Evolutionary conservation across 2,329 filamentous ascomycete genomes (phyloP).

Genomic region (Penicillium brasilianum): DNA sequence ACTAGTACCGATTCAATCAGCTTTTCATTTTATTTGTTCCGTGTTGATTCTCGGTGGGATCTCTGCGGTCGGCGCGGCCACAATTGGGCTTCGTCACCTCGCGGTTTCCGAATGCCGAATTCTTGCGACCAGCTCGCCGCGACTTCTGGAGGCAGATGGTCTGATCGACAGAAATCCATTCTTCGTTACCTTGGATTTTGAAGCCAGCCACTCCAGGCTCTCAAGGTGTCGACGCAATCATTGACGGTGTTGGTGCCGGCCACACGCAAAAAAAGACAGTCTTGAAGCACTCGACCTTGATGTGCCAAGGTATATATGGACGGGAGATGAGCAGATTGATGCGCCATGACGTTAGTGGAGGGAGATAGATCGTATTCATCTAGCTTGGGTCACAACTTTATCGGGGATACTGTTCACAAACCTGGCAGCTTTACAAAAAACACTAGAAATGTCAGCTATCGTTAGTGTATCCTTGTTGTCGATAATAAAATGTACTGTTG

Average conservation of each 20-base stretch:
- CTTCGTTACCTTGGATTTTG: slow-evolving; percentile 1
- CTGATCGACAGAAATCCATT: slow-evolving; percentile 8
- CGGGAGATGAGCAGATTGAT: slow-evolving; percentile 29
- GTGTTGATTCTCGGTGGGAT: slow-evolving; percentile 46
- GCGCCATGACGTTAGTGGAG: slow-evolving; percentile 37
- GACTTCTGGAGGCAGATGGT: slow-evolving; percentile 9
- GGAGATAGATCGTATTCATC: slow-evolving; percentile 40
- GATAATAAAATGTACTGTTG: too few relatives aligned
- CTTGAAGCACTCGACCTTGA: slow-evolving; percentile 32
- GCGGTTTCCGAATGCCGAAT: slow-evolving; percentile 37
- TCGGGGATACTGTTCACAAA: too few relatives aligned
- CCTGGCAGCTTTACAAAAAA: too few relatives aligned
- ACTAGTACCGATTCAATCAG: neutral
- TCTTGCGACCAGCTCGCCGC: slow-evolving; percentile 39
- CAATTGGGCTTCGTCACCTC: slow-evolving; percentile 45
- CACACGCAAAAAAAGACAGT: slow-evolving; percentile 25
- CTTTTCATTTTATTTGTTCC: slow-evolving; percentile 23
- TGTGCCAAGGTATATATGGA: slow-evolving; percentile 39
- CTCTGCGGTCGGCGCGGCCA: slow-evolving; percentile 39
- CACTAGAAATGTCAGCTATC: too few relatives aligned
- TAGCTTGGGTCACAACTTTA: slow-evolving; percentile 24
- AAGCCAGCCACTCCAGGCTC: slow-evolving; percentile 4
- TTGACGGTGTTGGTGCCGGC: slow-evolving; percentile 41
- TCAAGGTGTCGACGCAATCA: slow-evolving; percentile 40
- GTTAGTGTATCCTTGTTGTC: too few relatives aligned